A percentile compares a stretch with the other conserved stretches of the same genome.
These are phyloP conservation scores for Globisporangium alternatum DNA, from an alignment of 352 stramenopile species.

Conservation along the genomic window DNA sequence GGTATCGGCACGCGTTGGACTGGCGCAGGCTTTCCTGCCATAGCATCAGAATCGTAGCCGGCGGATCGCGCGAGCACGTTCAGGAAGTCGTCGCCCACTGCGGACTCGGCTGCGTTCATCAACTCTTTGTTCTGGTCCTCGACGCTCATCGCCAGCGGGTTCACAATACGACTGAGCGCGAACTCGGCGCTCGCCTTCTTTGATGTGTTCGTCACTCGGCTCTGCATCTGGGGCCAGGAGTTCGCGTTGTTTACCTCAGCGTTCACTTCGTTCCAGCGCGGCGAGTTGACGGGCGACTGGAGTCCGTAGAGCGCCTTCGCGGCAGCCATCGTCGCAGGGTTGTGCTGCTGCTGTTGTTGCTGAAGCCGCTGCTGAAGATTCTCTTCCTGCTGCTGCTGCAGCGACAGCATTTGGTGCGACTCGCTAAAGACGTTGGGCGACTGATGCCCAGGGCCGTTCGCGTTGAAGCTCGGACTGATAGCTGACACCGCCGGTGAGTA, in stretches of 20 bases:
- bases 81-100: slow-evolving; percentile 8
- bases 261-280: neutral
- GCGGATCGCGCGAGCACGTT: neutral
- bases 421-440: neutral
- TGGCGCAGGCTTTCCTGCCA: neutral
- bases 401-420: neutral
- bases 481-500: slow-evolving; percentile 12
- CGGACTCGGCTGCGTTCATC: neutral
- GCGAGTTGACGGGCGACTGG: slow-evolving; percentile 7
- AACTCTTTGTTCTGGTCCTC: slow-evolving; percentile 11
- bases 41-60: neutral
- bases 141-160: slow-evolving; percentile 1
- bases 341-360: neutral
- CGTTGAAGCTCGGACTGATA: slow-evolving; percentile 16
- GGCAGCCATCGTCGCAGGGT: neutral
- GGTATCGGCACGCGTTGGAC: too few species aligned
- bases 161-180: neutral
- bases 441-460: neutral
- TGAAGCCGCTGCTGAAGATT: neutral
- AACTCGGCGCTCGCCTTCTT: neutral
- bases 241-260: neutral
- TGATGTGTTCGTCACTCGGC: neutral
- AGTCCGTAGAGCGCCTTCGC: slow-evolving; percentile 8
- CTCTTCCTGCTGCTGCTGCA: neutral
- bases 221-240: neutral